Conservation (phyloP, 2,329 filamentous ascomycete genomes). For the Exophiala sp. region DNA sequence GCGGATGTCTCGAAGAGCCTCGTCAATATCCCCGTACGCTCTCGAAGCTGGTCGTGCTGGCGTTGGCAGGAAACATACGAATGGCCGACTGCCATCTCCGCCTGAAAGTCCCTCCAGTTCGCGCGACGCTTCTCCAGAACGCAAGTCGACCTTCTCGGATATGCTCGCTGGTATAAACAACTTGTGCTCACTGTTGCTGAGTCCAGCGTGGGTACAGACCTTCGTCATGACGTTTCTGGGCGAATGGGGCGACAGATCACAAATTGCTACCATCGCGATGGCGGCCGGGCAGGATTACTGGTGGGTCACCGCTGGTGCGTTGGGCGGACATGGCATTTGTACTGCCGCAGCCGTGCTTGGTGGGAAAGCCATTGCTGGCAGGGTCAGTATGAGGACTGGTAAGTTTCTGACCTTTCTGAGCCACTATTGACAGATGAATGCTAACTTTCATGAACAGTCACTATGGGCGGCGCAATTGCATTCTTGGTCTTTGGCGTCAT, state of each 20-base stretch:
- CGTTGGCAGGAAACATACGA: constrained; percentile 62
- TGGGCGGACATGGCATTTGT: constrained; percentile 82
- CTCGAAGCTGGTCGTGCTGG: constrained; percentile 74
- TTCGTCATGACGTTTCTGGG: constrained; percentile 99
- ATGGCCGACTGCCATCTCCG: constrained; percentile 73
- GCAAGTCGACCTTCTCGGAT: constrained; percentile 44
- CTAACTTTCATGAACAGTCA: constrained; percentile 58
- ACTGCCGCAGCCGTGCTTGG: constrained; percentile 89
- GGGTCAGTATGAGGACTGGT: constrained; percentile 94
- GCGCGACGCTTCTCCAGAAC: constrained; percentile 54
- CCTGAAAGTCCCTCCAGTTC: constrained; percentile 73
- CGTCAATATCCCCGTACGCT: constrained; percentile 68
- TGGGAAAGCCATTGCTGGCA: constrained; percentile 85
- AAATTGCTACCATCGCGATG: constrained; percentile 99
- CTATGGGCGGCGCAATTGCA: constrained; percentile 81
- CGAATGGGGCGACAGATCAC: constrained; percentile 95
- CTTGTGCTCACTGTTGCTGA: constrained; percentile 79
- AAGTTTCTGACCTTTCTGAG: constrained; percentile 48
- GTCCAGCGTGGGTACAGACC: constrained; percentile 96
- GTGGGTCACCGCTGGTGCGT: constrained; percentile 92
- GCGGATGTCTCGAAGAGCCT: constrained; percentile 56
- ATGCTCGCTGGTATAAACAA: constrained; percentile 70
- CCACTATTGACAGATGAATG: neutral
- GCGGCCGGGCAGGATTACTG: constrained; percentile 97
- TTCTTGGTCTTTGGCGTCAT: constrained; percentile 91